phyloP scores from a whole-genome alignment of 805 yeast genomes.

The Suhomyces canberraensis region DNA sequence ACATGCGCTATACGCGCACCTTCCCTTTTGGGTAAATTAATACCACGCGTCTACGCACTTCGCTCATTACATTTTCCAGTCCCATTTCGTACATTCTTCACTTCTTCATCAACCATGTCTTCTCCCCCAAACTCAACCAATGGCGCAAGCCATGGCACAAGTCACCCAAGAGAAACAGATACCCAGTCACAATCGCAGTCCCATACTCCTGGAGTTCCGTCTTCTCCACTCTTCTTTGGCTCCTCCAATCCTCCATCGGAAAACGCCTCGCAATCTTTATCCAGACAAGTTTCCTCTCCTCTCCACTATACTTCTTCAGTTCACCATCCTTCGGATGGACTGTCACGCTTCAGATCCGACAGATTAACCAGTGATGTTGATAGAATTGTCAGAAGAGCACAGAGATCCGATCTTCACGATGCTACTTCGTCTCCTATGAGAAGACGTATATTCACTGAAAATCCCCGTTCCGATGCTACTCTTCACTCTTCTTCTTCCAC shows the following conservation, averaged over 20 bases:
- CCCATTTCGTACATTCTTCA: background rate
- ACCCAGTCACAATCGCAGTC: conserved; percentile 35
- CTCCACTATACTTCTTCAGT: conserved; percentile 46
- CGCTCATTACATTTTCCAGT: background rate
- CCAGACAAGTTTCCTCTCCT: conserved; percentile 46
- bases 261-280: conserved; percentile 20
- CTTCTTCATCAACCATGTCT: conserved; percentile 8
- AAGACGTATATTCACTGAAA: conserved; percentile 56
- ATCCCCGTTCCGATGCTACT: conserved; percentile 4
- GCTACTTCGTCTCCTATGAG: conserved; percentile 63
- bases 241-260: conserved; percentile 42
- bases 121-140: conserved; percentile 29
- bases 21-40: background rate
- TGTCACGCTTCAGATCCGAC: conserved; percentile 44
- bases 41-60: background rate
- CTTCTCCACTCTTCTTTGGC: conserved; percentile 55
- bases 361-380: conserved; percentile 41
- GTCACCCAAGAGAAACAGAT: conserved; percentile 31
- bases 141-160: conserved; percentile 32
- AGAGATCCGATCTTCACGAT: conserved; percentile 81
- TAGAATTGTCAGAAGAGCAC: conserved; percentile 45
- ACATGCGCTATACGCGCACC: background rate
- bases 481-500: conserved; percentile 24
- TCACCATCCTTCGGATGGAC: conserved; percentile 36
- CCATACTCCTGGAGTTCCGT: conserved; percentile 43